Evolutionary conservation across 2,329 filamentous ascomycete genomes (phyloP), one percentile per base, ranked within the genome.

Genomic region (Fusarium sp.): DNA sequence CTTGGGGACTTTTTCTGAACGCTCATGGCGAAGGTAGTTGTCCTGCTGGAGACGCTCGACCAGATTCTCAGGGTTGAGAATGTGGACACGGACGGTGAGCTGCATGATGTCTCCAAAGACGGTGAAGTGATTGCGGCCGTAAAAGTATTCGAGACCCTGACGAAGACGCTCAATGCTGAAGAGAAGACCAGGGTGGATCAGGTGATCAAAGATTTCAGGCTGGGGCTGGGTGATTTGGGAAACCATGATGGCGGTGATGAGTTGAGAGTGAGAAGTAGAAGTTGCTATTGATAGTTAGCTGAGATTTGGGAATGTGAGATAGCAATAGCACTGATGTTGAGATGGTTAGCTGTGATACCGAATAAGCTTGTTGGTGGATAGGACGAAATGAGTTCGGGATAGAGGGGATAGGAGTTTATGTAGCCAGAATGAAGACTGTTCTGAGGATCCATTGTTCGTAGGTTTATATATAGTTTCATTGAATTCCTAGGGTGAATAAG

Each of bases 91-190:
- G 10, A 63, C 54, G 2, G 40, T 64, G 2, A 63, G 28, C n/a
- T 58, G 59, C 52, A 63, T 63, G 15, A 63, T 42, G 11, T 63
- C 60, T 4, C 60, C 60, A 2, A 45, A 30, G 3, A 63, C 60
- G 5, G 15, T 23, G 19, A 51, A 63, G 15, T 21, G n/a, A 20
- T 64, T 58, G n/a, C 20, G 34, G 5, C 60, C 60, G 7, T 48
- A 63, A n/a, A 20, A 7, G 5, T 6, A 20, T 4, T 46, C 34
- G 4, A 63, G 58, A 4, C 60, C 60, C 2, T 46, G 10, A 1
- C 60, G 59, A 1, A 63, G 52, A 2, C 15, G 20, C 1, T 46
- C 34, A 7, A 63, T 7, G 7, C 20, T 12, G 12, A 19, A 38
- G 28, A 63, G 8, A 4, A 64, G 24, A 19, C 21, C 20, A 1